Conservation (phyloP, 2,329 filamentous ascomycete species). For the Aspergillus aculeatus region DNA sequence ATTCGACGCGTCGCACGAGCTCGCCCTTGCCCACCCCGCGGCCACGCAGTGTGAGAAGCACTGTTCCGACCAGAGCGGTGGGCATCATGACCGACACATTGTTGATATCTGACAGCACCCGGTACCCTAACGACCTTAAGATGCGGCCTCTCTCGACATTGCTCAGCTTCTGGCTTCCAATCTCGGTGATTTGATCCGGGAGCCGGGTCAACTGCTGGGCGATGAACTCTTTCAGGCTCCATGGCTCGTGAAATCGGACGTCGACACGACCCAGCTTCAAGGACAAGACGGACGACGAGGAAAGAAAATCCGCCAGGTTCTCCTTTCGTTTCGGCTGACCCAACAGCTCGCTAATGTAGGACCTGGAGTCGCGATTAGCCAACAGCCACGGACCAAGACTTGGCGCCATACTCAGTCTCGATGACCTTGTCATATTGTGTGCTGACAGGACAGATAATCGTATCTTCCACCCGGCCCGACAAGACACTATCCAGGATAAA, state of each 20-base stretch:
- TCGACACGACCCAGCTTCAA: conserved; percentile 88
- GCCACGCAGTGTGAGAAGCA: conserved; percentile 84
- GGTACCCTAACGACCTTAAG: conserved; percentile 83
- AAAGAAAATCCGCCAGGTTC: conserved; percentile 85
- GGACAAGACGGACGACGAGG: conserved; percentile 81
- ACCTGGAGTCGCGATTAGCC: conserved; percentile 44
- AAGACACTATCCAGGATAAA: conserved; percentile 89
- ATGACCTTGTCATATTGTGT: conserved; percentile 99
- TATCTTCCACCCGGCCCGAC: conserved; percentile 82
- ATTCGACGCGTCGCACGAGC: conserved; percentile 80
- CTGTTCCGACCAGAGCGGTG: conserved; percentile 90
- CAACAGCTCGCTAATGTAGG: conserved; percentile 90
- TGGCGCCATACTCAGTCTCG: conserved; percentile 68
- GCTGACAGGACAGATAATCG: conserved; percentile 91
- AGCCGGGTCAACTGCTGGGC: conserved; percentile 67
- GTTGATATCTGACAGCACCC: conserved; percentile 91
- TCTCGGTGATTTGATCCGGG: conserved; percentile 42
- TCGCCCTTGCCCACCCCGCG: conserved; percentile 87
- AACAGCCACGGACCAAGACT: neutral
- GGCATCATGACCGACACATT: conserved; percentile 97
- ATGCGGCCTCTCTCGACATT: conserved; percentile 66
- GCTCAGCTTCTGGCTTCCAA: conserved; percentile 42
- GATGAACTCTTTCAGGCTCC: conserved; percentile 83
- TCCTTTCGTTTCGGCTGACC: conserved; percentile 95
- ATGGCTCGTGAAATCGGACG: conserved; percentile 93